These are phyloP conservation scores for Patellifolia procumbens DNA, from an alignment of 179 eudicot species.

Conservation along the genomic window DNA sequence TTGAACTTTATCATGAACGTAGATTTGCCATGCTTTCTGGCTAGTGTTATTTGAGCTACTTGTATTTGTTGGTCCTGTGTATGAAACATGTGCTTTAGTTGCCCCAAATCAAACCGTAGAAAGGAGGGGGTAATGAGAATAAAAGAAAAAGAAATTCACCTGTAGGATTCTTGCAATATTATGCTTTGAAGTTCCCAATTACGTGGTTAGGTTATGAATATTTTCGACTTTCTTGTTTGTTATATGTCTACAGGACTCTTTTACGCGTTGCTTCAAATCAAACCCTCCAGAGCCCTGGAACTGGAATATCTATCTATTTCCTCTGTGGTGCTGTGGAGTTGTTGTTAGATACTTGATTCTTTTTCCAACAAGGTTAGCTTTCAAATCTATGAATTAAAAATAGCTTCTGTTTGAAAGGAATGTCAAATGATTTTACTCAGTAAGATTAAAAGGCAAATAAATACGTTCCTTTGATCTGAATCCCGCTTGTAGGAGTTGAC, in stretches of 20 bases:
- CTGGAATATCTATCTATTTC: constrained; percentile 94
- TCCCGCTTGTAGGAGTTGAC: not conserved
- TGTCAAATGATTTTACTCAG: not conserved
- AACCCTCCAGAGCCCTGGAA: constrained; percentile 99
- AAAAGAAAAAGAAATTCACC: not conserved
- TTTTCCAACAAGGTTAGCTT: constrained; percentile 77
- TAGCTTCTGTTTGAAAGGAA: not conserved
- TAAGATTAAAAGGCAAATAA: not conserved
- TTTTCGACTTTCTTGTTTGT: constrained; percentile 7
- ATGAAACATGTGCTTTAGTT: constrained; percentile 4
- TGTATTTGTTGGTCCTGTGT: not conserved
- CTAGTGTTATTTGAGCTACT: not conserved
- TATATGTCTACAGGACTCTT: constrained; percentile 70
- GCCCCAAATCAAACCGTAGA: not conserved
- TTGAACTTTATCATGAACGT: not conserved
- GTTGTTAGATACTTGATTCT: constrained; percentile 72
- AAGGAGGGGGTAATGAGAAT: not conserved
- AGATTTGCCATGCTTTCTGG: not conserved
- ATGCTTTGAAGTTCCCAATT: not conserved
- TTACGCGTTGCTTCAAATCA: constrained; percentile 98
- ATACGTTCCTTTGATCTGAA: not conserved
- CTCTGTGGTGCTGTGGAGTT: constrained; percentile 92
- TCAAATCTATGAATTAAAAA: not conserved
- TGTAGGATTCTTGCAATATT: not conserved
- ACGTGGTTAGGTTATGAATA: not conserved